A percentile compares a stretch with the other conserved stretches of the same genome.
Conservation (phyloP, 2,329 filamentous ascomycete genomes). For the Ceratocystis colombiana region DNA sequence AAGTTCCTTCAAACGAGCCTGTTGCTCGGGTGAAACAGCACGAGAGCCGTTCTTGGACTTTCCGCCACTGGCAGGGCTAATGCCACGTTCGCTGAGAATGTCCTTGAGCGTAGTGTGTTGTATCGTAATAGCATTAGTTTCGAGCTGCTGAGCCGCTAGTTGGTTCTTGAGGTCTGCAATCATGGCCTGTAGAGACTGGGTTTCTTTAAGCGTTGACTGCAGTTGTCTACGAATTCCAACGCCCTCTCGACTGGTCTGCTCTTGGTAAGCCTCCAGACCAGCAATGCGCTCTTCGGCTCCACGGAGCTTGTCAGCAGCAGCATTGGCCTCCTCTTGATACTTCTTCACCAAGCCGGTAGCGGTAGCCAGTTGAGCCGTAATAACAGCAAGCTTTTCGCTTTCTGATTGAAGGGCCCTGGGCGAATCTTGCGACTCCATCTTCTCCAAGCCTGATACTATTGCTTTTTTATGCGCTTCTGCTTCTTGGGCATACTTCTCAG, state of each 20-base stretch:
- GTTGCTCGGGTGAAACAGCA: conserved; percentile 69
- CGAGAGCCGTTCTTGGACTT: conserved; percentile 56
- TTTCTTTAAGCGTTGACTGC: conserved; percentile 72
- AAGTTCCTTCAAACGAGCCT: conserved; percentile 67
- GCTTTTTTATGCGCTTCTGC: conserved; percentile 75
- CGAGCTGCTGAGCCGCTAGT: conserved; percentile 75
- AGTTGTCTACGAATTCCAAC: conserved; percentile 82
- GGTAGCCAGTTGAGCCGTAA: conserved; percentile 69
- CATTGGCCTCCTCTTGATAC: conserved; percentile 80
- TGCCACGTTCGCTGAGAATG: conserved; percentile 77
- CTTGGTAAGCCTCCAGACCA: conserved; percentile 90
- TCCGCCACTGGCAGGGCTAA: conserved; percentile 63
- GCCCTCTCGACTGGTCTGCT: conserved; percentile 89
- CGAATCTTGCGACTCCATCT: conserved; percentile 49
- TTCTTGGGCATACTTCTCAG: conserved; percentile 77
- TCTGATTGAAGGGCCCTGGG: conserved; percentile 41
- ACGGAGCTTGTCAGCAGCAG: conserved; percentile 76
- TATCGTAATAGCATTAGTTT: conserved; percentile 85
- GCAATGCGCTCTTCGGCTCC: conserved; percentile 94
- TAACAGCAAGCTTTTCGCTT: conserved; percentile 56
- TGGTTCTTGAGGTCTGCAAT: conserved; percentile 75
- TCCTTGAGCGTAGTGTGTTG: conserved; percentile 92
- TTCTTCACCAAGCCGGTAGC: conserved; percentile 74
- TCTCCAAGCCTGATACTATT: conserved; percentile 72
- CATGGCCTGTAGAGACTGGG: conserved; percentile 67